Evolutionary conservation across 179 eudicot species (phyloP).

Genomic region (Gypsophila paniculata): DNA sequence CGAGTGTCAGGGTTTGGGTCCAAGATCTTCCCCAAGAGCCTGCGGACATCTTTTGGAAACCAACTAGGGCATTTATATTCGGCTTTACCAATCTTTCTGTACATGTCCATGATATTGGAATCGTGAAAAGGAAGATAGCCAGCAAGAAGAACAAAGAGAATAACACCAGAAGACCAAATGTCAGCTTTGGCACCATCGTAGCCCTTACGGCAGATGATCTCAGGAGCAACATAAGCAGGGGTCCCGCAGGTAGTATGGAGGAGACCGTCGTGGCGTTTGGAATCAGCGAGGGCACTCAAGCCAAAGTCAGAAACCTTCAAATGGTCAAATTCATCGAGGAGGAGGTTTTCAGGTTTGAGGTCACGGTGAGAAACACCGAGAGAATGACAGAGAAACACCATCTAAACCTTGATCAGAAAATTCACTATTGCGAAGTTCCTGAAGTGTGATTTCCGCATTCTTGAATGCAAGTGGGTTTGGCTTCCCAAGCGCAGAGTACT

Average conservation of each 20-base stretch:
- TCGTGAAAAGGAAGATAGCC: conserved; percentile 37
- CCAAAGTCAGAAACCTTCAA: conserved; percentile 36
- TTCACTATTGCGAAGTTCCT: conserved; percentile 27
- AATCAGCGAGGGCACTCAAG: conserved; percentile 31
- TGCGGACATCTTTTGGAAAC: conserved; percentile 31
- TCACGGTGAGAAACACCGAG: conserved; percentile 35
- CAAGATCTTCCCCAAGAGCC: conserved; percentile 26
- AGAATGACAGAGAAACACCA: conserved; percentile 33
- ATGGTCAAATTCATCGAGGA: conserved; percentile 31
- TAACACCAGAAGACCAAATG: conserved; percentile 36
- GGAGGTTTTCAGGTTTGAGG: conserved; percentile 35
- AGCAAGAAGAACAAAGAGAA: conserved; percentile 32
- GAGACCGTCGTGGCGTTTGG: conserved; percentile 33
- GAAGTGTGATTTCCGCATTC: conserved; percentile 66
- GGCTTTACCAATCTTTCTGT: conserved; percentile 33
- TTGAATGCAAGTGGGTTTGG: conserved; percentile 78
- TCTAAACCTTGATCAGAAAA: conserved; percentile 21
- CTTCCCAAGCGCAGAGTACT: conserved; percentile 83
- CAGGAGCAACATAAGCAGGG: conserved; percentile 40
- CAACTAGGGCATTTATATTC: conserved; percentile 34
- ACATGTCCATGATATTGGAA: conserved; percentile 34
- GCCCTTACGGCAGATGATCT: conserved; percentile 28
- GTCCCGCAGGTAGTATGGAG: conserved; percentile 37
- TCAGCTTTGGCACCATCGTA: conserved; percentile 37
- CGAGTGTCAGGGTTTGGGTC: conserved; percentile 36